Base-by-base conservation (phyloP, 139 green algal genomes). In the Auxenochlorella pyrenoidosa region DNA sequence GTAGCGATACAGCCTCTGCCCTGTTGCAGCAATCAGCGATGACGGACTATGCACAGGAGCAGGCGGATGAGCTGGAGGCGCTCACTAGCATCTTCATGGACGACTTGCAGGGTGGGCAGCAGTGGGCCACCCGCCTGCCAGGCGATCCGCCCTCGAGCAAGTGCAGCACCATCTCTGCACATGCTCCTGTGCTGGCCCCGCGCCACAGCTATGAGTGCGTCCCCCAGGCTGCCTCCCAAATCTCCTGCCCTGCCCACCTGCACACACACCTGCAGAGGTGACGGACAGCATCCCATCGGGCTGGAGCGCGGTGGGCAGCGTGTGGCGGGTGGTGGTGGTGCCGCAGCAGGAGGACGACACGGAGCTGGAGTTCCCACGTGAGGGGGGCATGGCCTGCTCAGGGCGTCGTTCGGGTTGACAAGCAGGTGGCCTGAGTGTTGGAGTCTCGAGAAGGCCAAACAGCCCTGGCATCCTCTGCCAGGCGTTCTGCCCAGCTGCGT, bases 31-130 rank as follows among this genome's bases (percentile, higher is more conserved):
- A 30, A 30, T 5, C n/a, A 73, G 41, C 21, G n/a, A 88, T 75
- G 54, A 87, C 59, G 24, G 87, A 90, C 51, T 90, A 88, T 59
- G 51, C 78, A 18, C 80, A 85, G 70, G 82, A 86, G 79, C 92
- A 95, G 59, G 85, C 84, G 30, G 93, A 94, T 87, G 92, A 95
- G 86, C 54, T 95, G 59, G 90, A 95, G 78, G 91, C 91, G 32
- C 81, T 95, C 16, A 40, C 91, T 44, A 86, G 91, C 16, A 95
- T 95, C 66, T 86, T 94, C 3, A 86, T 86, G 79, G 92, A 95
- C 72, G 90, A 95, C 34, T 79, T 92, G 21, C 47, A 89, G 85
- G 89, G 91, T 92, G 36, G 6, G 80, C 18, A 66, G 12, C 16
- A 12, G n/a, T n/a, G n/a, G n/a, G n/a, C n/a, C n/a, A n/a, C n/a